These are phyloP conservation scores for Leishmania aethiopica DNA, from an alignment of 208 protist species.

Conservation along the genomic window DNA sequence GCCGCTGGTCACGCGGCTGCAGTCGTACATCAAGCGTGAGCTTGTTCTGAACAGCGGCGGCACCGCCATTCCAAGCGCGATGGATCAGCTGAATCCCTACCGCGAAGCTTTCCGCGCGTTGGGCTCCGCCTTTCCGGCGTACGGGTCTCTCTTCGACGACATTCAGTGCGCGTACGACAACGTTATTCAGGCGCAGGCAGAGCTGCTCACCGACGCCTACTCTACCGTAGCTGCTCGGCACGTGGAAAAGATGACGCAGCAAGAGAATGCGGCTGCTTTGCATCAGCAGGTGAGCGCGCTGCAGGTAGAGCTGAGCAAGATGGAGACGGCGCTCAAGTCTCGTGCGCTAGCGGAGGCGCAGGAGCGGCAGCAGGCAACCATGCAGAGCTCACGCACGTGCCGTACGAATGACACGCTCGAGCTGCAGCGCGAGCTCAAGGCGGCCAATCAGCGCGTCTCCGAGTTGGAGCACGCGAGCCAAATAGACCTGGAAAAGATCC, in stretches of 20 bases:
- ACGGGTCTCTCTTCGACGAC: conserved; percentile 65
- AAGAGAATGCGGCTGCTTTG: conserved; percentile 33
- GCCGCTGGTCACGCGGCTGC: conserved; percentile 35
- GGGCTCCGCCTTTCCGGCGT: conserved; percentile 68
- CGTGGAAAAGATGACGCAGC: conserved; percentile 24
- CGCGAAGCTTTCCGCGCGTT: conserved; percentile 76
- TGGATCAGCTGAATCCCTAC: conserved; percentile 69
- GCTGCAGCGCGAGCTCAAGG: conserved; percentile 40
- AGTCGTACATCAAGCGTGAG: conserved; percentile 50
- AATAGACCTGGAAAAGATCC: conserved; percentile 73
- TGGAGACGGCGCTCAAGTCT: conserved; percentile 34
- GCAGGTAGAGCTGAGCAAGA: conserved; percentile 36
- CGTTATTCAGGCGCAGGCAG: conserved; percentile 77
- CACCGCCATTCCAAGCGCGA: conserved; percentile 18
- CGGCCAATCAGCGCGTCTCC: conserved; percentile 38
- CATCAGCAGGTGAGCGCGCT: conserved; percentile 43
- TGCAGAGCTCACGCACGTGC: conserved; percentile 6
- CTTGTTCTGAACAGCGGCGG: conserved; percentile 28
- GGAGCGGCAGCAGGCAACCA: conserved; percentile 3
- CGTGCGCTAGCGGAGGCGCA: conserved; percentile 28
- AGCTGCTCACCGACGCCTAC: conserved; percentile 61
- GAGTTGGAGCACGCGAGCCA: conserved; percentile 59
- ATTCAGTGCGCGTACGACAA: conserved; percentile 83
- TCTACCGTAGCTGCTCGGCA: conserved; percentile 16
- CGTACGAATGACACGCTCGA: conserved; percentile 26